Evolutionary conservation across 1,284 basidiomycete genomes (phyloP).

Genomic region (Apiotrichum sp.): DNA sequence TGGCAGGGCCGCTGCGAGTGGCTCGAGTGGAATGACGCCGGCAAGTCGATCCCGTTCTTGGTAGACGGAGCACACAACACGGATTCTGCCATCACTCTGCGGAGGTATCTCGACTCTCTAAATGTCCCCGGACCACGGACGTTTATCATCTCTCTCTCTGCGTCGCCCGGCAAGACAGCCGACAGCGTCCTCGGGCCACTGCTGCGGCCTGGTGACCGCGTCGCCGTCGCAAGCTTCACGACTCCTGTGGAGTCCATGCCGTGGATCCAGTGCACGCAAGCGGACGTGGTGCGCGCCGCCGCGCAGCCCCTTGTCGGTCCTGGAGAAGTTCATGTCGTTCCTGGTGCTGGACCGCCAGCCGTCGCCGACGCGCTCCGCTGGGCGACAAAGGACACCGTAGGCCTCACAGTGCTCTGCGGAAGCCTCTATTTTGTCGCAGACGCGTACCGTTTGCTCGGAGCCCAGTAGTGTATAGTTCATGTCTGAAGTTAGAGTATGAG

Average conservation of each 20-base stretch:
- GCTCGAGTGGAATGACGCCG: conserved; percentile 24
- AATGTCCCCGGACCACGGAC: conserved; percentile 46
- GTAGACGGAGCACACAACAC: conserved; percentile 94
- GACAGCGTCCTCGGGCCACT: conserved; percentile 63
- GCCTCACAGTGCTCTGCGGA: conserved; percentile 67
- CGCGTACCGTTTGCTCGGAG: conserved; percentile 61
- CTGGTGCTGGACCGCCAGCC: conserved; percentile 14
- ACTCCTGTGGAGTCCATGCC: conserved; percentile 81
- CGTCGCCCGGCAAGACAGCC: conserved; percentile 73
- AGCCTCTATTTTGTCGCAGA: conserved; percentile 88
- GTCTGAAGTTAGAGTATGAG: neutral
- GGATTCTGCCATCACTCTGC: conserved; percentile 67
- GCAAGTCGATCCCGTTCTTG: conserved; percentile 50
- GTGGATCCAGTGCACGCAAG: conserved; percentile 67
- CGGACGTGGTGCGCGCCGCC: conserved; percentile 48
- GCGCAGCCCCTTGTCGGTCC: conserved; percentile 36
- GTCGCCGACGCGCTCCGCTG: conserved; percentile 24
- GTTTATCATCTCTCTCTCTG: conserved; percentile 69
- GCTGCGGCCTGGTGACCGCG: conserved; percentile 48
- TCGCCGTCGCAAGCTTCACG: conserved; percentile 59
- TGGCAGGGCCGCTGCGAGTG: conserved; percentile 86
- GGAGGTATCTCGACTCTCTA: conserved; percentile 61
- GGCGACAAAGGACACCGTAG: conserved; percentile 36
- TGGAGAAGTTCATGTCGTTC: conserved; percentile 11
- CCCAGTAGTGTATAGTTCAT: neutral